Conservation (phyloP, 768 basidiomycete genomes). For the Galerina sulciceps region DNA sequence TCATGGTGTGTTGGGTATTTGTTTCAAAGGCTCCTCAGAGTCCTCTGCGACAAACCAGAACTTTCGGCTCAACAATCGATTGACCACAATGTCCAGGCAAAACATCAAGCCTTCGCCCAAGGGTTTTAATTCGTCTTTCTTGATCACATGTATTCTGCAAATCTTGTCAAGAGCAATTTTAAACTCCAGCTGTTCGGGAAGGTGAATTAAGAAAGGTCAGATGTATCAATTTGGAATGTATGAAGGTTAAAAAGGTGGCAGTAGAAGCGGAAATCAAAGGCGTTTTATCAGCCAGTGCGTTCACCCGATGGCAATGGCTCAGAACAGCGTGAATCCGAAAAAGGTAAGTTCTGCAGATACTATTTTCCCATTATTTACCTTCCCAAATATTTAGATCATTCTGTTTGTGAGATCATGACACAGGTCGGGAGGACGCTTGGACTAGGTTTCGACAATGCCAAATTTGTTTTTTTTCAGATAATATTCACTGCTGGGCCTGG, state of each 20-base stretch:
- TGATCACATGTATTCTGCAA: conserved; percentile 84
- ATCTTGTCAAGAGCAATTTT: conserved; percentile 73
- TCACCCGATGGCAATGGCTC: conserved; percentile 76
- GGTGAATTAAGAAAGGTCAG: conserved; percentile 74
- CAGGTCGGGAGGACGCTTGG: neutral
- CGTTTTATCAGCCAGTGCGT: conserved; percentile 65
- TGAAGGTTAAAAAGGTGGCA: conserved; percentile 59
- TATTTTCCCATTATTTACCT: neutral
- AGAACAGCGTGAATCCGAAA: conserved; percentile 71
- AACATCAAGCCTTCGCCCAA: conserved; percentile 46
- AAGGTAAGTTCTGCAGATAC: conserved; percentile 41
- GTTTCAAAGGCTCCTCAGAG: neutral
- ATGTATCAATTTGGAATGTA: conserved; percentile 76
- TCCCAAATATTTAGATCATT: neutral
- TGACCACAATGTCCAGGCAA: neutral
- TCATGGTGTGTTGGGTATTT: neutral
- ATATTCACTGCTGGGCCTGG: too few relatives aligned
- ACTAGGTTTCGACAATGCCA: neutral
- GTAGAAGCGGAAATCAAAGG: conserved; percentile 69
- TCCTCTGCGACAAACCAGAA: neutral
- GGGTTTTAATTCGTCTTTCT: conserved; percentile 66
- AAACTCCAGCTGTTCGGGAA: conserved; percentile 75
- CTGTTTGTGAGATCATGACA: neutral
- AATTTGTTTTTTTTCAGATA: conserved; percentile 4
- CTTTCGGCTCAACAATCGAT: neutral